These are phyloP conservation scores for Lasiosphaeria ovina DNA, from an alignment of 495 filamentous ascomycete species.

Conservation along the genomic window DNA sequence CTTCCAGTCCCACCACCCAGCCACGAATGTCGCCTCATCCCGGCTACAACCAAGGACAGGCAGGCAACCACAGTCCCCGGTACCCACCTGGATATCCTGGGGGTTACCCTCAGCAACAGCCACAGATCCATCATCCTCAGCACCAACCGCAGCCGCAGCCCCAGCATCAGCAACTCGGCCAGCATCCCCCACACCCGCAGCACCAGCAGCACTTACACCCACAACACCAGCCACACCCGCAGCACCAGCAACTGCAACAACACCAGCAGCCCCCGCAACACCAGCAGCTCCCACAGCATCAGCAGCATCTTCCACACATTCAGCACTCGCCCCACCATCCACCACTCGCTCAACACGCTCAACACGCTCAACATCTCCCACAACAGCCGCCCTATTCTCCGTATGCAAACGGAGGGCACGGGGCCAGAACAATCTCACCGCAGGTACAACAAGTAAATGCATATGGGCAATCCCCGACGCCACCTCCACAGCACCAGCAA, in stretches of 20 bases:
- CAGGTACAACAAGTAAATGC: slow-evolving; percentile 29
- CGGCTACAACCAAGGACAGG: slow-evolving; percentile 25
- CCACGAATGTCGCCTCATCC: slow-evolving; percentile 34
- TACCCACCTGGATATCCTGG: slow-evolving; percentile 27
- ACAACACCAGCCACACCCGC: slow-evolving; percentile 30
- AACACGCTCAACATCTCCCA: slow-evolving; percentile 34
- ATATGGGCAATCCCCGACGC: slow-evolving; percentile 31
- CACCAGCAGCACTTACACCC: slow-evolving; percentile 31
- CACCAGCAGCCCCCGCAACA: slow-evolving; percentile 27
- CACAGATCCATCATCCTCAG: slow-evolving; percentile 28
- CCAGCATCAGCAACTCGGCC: slow-evolving; percentile 29
- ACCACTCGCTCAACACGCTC: slow-evolving; percentile 27
- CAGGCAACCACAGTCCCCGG: slow-evolving; percentile 29
- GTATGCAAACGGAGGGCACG: slow-evolving; percentile 34
- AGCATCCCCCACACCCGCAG: slow-evolving; percentile 24
- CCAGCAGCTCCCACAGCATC: slow-evolving; percentile 35
- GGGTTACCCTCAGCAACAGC: slow-evolving; percentile 33
- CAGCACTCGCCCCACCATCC: slow-evolving; percentile 33
- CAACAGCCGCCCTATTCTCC: slow-evolving; percentile 24
- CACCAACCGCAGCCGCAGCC: slow-evolving; percentile 19
- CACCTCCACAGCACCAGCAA: slow-evolving; percentile 34
- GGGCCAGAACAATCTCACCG: slow-evolving; percentile 35
- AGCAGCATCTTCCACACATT: slow-evolving; percentile 20
- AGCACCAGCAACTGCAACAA: slow-evolving; percentile 27
- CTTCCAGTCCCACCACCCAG: slow-evolving; percentile 36